Conservation (phyloP, 129 eudicot species). For the Sambucus nigra region DNA sequence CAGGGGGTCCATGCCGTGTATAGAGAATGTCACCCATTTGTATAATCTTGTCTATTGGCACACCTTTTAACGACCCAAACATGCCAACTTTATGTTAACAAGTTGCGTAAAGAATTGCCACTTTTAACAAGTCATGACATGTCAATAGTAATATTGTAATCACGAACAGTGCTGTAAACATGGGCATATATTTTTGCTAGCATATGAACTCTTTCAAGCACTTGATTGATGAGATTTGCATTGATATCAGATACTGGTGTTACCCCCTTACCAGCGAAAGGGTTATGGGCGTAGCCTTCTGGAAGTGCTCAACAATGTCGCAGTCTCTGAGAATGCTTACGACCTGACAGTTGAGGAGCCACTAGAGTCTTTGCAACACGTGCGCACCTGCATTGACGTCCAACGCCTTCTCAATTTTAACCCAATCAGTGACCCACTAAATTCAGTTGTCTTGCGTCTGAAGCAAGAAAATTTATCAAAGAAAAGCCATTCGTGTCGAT, state of each 20-base stretch:
- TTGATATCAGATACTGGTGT: conserved; percentile 56
- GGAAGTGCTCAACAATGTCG: conserved; percentile 48
- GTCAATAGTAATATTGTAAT: no score
- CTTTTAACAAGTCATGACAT: no score
- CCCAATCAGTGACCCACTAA: conserved; percentile 45
- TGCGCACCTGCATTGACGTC: conserved; percentile 60
- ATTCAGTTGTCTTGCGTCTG: conserved; percentile 31
- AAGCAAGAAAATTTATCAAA: conserved; percentile 59
- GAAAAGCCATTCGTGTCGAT: conserved; percentile 29
- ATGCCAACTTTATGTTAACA: no score
- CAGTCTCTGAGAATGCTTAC: conserved; percentile 46
- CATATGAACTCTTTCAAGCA: background rate
- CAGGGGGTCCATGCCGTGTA: no score
- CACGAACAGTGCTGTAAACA: no score
- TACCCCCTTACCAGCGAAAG: conserved; percentile 79
- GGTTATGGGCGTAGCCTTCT: conserved; percentile 69
- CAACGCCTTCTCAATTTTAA: conserved; percentile 56
- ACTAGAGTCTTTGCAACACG: conserved; percentile 72
- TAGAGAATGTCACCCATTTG: no score
- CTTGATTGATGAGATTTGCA: conserved; percentile 2
- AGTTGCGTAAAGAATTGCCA: no score
- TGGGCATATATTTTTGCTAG: no score
- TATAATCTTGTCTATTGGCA: no score
- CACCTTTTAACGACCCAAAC: no score
- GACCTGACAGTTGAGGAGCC: conserved; percentile 93